phyloP scores from a whole-genome alignment of 805 yeast genomes.

The Candida manassasensis region DNA sequence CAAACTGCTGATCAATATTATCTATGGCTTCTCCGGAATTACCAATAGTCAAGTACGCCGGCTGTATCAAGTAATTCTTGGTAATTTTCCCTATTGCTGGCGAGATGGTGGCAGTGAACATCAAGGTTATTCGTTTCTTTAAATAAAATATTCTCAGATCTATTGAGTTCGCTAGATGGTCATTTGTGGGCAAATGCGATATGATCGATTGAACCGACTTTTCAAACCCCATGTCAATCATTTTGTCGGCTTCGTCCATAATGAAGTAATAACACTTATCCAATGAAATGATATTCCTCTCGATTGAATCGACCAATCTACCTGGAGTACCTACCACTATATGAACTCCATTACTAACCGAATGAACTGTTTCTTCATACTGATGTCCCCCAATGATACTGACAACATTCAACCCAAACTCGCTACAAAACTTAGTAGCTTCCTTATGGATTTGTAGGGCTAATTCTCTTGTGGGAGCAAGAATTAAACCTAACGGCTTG shows the following conservation, averaged over 20 bases:
- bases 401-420: slow-evolving; percentile 43
- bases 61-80: slow-evolving; percentile 52
- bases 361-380: slow-evolving; percentile 63
- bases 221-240: slow-evolving; percentile 95
- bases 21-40: slow-evolving; percentile 60
- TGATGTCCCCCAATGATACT: slow-evolving; percentile 89
- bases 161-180: slow-evolving; percentile 15
- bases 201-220: slow-evolving; percentile 65
- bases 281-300: slow-evolving; percentile 57
- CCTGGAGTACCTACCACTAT: slow-evolving; percentile 95
- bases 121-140: slow-evolving; percentile 58
- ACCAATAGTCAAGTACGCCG: slow-evolving; percentile 67
- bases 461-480: slow-evolving; percentile 93
- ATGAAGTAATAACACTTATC: slow-evolving; percentile 62
- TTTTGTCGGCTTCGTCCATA: slow-evolving; percentile 92
- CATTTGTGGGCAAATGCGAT: slow-evolving; percentile 44
- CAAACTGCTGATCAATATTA: slow-evolving; percentile 65
- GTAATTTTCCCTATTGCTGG: slow-evolving; percentile 65
- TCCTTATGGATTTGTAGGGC: slow-evolving; percentile 81
- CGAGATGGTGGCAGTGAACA: slow-evolving; percentile 95
- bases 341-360: slow-evolving; percentile 54
- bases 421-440: slow-evolving; percentile 45
- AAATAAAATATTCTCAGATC: slow-evolving; percentile 37
- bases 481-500: slow-evolving; percentile 72
- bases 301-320: slow-evolving; percentile 74